phyloP scores from a whole-genome alignment of 345 rosid species.

The Corymbia maculata region DNA sequence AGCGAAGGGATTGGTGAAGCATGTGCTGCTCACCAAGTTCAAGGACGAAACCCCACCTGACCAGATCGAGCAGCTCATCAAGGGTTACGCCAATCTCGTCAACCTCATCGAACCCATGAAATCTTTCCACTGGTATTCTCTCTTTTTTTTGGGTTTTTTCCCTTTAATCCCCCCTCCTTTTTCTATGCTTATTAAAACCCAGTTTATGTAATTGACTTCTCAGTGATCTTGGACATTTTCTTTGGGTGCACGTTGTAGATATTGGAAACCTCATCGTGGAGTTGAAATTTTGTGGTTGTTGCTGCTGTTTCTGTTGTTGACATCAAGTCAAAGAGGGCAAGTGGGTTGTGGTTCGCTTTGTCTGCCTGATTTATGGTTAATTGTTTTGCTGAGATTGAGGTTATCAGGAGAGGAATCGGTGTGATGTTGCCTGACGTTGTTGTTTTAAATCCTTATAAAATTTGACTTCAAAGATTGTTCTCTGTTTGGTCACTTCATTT shows the following conservation, averaged over 20 bases:
- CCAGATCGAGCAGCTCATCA: constrained; percentile 46
- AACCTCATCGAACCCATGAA: constrained; percentile 73
- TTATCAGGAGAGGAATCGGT: not conserved
- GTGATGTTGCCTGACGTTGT: not conserved
- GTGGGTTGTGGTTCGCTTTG: not conserved
- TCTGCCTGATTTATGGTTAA: not conserved
- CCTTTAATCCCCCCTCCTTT: not conserved
- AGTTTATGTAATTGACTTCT: not conserved
- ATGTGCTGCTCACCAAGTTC: constrained; percentile 61
- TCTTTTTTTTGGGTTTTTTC: not conserved
- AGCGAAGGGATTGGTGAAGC: constrained; percentile 64
- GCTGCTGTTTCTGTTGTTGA: not conserved
- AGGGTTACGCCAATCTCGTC: constrained; percentile 68
- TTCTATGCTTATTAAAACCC: not conserved
- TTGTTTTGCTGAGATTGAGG: not conserved
- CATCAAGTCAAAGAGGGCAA: not conserved
- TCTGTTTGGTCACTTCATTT: not conserved
- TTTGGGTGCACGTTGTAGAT: not conserved
- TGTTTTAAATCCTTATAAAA: not conserved
- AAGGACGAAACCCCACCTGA: constrained; percentile 39
- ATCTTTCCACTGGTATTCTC: constrained; percentile 57
- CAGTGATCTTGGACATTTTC: not conserved
- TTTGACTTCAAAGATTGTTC: not conserved
- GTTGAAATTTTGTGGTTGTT: not conserved
- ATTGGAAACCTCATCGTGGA: not conserved